Evolutionary conservation across 2,329 filamentous ascomycete genomes (phyloP).

Genomic region (Boeremia exigua): DNA sequence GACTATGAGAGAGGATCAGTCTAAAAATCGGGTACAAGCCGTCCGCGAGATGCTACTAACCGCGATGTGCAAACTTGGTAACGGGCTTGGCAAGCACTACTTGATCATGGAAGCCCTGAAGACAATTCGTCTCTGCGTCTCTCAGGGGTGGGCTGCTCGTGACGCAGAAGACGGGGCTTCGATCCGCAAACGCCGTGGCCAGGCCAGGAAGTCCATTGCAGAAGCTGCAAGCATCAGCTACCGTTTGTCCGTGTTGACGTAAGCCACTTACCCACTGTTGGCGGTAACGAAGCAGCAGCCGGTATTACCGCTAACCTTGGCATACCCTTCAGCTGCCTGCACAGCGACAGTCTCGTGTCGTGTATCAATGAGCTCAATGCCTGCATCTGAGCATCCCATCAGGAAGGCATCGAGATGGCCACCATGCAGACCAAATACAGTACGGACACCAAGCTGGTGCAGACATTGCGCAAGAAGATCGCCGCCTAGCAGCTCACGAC

Average conservation of each 20-base stretch:
- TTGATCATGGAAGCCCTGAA: slow-evolving; percentile 57
- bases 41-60: background rate
- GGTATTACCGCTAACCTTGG: slow-evolving; percentile 52
- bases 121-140: slow-evolving; percentile 55
- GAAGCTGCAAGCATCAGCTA: slow-evolving; percentile 43
- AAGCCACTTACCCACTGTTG: slow-evolving; percentile 52
- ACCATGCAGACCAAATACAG: slow-evolving; percentile 57
- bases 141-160: slow-evolving; percentile 54
- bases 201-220: slow-evolving; percentile 55
- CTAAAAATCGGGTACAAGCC: background rate
- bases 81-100: slow-evolving; percentile 52
- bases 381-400: slow-evolving; percentile 50
- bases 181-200: slow-evolving; percentile 54
- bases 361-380: slow-evolving; percentile 54
- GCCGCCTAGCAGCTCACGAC: slow-evolving; percentile 53
- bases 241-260: background rate
- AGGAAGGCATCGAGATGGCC: slow-evolving; percentile 58
- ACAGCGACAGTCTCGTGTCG: slow-evolving; percentile 57
- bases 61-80: slow-evolving; percentile 55
- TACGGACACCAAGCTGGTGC: slow-evolving; percentile 50
- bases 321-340: slow-evolving; percentile 56
- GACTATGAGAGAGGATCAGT: slow-evolving; percentile 18
- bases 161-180: slow-evolving; percentile 54
- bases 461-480: slow-evolving; percentile 56
- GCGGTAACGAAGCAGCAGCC: slow-evolving; percentile 57